Percentiles rank a stretch among this genome's conserved stretches.
These are phyloP conservation scores for Dothistroma pini DNA, from an alignment of 2,329 filamentous ascomycete species.

Conservation along the genomic window DNA sequence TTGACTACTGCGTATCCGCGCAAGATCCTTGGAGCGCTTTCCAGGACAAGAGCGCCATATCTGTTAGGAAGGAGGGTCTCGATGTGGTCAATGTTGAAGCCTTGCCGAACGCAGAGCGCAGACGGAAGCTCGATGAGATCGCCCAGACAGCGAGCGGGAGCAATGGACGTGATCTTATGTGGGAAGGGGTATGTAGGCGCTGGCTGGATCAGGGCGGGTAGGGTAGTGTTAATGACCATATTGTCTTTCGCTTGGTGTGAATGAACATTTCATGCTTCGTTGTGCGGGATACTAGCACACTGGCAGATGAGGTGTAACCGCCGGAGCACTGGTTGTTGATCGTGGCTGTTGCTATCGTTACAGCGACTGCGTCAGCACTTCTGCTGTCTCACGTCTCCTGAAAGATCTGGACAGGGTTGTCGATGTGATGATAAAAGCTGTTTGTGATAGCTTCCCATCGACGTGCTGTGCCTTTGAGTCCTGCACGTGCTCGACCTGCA, in stretches of 20 bases:
- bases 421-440: background rate
- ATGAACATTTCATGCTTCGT: background rate
- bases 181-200: background rate
- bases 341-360: background rate
- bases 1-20: background rate
- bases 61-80: background rate
- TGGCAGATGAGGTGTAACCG: background rate
- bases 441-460: background rate
- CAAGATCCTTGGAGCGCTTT: background rate
- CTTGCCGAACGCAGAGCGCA: background rate
- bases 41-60: background rate
- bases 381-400: background rate
- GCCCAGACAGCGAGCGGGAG: background rate
- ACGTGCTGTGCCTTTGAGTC: slow-evolving; percentile 3
- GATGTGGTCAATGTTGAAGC: background rate
- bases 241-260: no score
- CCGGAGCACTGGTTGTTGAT: background rate
- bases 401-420: background rate
- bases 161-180: background rate
- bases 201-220: background rate
- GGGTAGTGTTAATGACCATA: background rate
- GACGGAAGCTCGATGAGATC: background rate
- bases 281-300: background rate
- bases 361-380: background rate
- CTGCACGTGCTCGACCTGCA: slow-evolving; percentile 8